Base-by-base conservation (phyloP, 495 filamentous ascomycete species). In the Viridothelium virens region DNA sequence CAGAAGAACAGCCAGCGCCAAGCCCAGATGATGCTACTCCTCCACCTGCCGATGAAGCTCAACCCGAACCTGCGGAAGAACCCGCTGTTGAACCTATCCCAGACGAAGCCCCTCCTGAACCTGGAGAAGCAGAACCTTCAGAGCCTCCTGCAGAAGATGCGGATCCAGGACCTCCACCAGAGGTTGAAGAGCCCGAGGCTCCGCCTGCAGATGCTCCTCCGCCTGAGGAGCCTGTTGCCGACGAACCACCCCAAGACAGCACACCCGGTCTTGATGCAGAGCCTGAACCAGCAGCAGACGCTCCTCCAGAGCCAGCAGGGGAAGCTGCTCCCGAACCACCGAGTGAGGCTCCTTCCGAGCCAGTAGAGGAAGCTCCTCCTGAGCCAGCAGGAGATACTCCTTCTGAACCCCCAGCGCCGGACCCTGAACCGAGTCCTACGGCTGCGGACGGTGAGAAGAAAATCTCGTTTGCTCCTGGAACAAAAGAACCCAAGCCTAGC, bases 401-500 rank as follows among this genome's bases (percentile, higher is more conserved):
- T 14, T 9, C 53, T 10, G 31, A 59, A 59, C 25, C 53, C 10
- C 53, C 53, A 11, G 31, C n/a, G 33, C 41, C 41, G 14, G 53
- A 33, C 2, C 25, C 53, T 6, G 53, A 33, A 10, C 6, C 53
- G 3, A 9, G 14, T 14, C 31, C 53, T 36, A 9, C 33, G 18
- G 53, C 53, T 14, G 18, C 31, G 3, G 53, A 59, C 31, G 53
- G 11, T 7, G 53, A 59, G 5, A 59, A 59, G 53, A 59, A 59
- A 18, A 59, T 59, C 11, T 7, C 53, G 7, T 59, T 59, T 59
- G 53, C 53, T 11, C 53, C 53, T n/a, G 53, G 53, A 7, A 59
- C 53, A 10, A 59, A 59, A 14, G 53, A 59, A 6, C 11, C 53
- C 33, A 59, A 59, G 53, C 7, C 53, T 59, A 31, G 53, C n/a